A percentile compares a stretch with the other conserved stretches of the same genome.
These are phyloP conservation scores for Silybum marianum DNA, from an alignment of 129 eudicot species.

Conservation along the genomic window DNA sequence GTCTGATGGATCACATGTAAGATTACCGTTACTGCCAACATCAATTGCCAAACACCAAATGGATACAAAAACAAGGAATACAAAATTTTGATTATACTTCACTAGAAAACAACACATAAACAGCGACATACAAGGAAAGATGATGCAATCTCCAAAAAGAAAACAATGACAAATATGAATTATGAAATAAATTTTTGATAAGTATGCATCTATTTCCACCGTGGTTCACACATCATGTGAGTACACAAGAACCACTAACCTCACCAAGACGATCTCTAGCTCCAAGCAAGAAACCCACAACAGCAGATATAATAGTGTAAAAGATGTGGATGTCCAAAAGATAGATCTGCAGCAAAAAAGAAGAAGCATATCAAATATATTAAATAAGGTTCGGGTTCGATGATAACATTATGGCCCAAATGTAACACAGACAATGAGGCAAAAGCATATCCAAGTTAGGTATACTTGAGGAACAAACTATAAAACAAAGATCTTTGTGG, in stretches of 20 bases:
- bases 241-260: slow-evolving; percentile 39
- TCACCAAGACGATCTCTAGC: slow-evolving; percentile 99
- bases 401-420: background rate
- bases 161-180: background rate
- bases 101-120: background rate
- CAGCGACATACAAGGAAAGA: background rate
- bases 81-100: background rate
- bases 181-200: background rate
- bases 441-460: background rate
- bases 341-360: slow-evolving; percentile 66
- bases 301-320: slow-evolving; percentile 92
- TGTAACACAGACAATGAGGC: background rate
- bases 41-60: background rate
- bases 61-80: background rate
- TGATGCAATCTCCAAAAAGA: background rate
- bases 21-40: background rate
- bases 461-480: background rate
- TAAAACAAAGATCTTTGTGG: background rate
- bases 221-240: background rate
- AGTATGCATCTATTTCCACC: background rate
- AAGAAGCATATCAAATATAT: background rate
- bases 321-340: slow-evolving; percentile 80
- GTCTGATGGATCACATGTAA: background rate
- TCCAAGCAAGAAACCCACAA: slow-evolving; percentile 91
- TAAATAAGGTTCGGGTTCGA: background rate